Evolutionary conservation across 306 rosid species (phyloP).

Genomic region (Betula pendula): DNA sequence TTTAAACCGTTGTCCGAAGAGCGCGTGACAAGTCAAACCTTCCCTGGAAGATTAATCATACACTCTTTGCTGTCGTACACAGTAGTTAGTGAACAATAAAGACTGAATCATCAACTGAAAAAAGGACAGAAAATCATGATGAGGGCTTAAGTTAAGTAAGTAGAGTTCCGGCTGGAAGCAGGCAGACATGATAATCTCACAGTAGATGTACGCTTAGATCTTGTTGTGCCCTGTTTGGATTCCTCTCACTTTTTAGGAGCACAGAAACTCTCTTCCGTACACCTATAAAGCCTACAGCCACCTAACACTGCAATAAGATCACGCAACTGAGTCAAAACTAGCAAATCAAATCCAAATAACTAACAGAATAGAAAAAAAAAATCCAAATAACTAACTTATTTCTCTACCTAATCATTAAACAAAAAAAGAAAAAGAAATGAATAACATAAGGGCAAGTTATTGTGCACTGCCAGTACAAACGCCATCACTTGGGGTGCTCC

Average conservation of each 20-base stretch:
- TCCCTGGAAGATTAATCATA: background rate
- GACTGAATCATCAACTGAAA: background rate
- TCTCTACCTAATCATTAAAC: background rate
- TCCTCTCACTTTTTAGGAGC: background rate
- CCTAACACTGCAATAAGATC: constrained; percentile 34
- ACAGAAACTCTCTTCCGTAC: background rate
- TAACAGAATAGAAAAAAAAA: too few species aligned
- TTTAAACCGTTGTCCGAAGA: background rate
- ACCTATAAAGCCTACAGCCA: background rate
- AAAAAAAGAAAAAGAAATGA: background rate
- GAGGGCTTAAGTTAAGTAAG: background rate
- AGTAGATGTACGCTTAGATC: background rate
- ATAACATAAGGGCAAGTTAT: background rate
- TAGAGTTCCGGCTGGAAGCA: background rate
- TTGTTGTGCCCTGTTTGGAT: constrained; percentile 21
- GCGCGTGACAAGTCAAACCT: background rate
- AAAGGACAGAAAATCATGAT: background rate
- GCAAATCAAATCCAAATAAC: constrained; percentile 10
- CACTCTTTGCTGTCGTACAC: background rate
- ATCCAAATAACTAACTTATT: background rate
- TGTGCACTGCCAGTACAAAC: background rate
- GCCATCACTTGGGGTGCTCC: background rate
- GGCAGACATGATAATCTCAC: background rate
- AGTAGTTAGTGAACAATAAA: background rate
- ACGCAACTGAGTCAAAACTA: constrained; percentile 21